Evolutionary conservation across 164 flowering plant species (phyloP).

Genomic region (Vitis rupestris): DNA sequence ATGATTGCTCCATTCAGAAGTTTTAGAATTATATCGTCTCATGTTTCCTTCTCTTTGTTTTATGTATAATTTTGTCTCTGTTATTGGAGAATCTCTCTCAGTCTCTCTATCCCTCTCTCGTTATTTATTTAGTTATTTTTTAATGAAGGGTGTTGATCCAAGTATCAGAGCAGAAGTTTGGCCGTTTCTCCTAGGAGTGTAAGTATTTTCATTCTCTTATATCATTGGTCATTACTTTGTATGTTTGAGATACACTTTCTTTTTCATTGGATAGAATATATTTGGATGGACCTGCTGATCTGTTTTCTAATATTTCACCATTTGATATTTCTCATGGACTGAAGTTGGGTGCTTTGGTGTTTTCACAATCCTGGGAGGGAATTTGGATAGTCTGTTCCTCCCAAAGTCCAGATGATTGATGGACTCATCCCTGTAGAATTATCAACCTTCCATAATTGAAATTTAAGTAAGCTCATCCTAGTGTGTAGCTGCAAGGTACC

Average conservation of each 20-base stretch:
- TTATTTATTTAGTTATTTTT: background rate
- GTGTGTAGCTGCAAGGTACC: no score
- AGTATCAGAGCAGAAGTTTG: conserved; percentile 90
- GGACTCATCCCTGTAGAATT: background rate
- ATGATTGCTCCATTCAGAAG: background rate
- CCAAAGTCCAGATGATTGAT: background rate
- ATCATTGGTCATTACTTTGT: background rate
- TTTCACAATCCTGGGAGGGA: background rate
- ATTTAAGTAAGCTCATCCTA: background rate
- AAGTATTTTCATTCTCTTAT: conserved; percentile 31
- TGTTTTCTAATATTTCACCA: background rate
- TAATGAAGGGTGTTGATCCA: conserved; percentile 83
- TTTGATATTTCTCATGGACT: conserved; percentile 1
- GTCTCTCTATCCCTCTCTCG: no score
- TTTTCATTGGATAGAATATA: no score
- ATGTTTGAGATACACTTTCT: no score
- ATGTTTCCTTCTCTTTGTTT: background rate
- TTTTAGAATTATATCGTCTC: background rate
- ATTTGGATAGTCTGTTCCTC: background rate
- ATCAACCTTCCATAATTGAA: background rate
- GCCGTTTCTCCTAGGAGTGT: conserved; percentile 99
- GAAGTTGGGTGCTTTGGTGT: conserved; percentile 1
- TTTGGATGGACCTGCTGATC: background rate
- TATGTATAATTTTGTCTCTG: background rate
- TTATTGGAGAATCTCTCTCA: background rate